Evolutionary conservation across 106 monocot species (phyloP).

Genomic region (Hemerocallis citrina): DNA sequence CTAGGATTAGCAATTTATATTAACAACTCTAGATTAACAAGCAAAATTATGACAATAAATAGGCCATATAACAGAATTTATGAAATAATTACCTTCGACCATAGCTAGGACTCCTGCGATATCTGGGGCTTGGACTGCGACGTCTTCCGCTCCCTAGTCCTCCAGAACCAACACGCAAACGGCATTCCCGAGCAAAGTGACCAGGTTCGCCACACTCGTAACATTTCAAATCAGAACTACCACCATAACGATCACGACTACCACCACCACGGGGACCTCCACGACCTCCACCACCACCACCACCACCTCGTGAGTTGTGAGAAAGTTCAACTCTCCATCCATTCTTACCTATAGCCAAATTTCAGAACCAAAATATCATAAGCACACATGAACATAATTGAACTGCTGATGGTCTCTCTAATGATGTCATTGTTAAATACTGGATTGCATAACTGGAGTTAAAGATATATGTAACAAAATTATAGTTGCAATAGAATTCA

Average conservation of each 20-base stretch:
- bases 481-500: too few species aligned
- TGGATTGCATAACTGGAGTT: too few species aligned
- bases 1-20: too few species aligned
- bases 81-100: conserved; percentile 37
- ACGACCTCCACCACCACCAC: conserved; percentile 15
- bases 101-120: conserved; percentile 78
- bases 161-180: conserved; percentile 67
- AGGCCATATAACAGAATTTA: not conserved
- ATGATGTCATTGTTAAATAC: too few species aligned
- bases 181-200: conserved; percentile 96
- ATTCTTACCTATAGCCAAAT: conserved; percentile 61
- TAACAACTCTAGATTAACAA: too few species aligned
- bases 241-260: conserved; percentile 40
- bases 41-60: too few species aligned
- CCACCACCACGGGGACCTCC: conserved; percentile 24
- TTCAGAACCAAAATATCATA: too few species aligned
- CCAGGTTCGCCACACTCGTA: conserved; percentile 98
- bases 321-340: conserved; percentile 97
- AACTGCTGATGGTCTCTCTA: too few species aligned
- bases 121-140: conserved; percentile 55
- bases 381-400: too few species aligned
- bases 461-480: too few species aligned
- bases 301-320: conserved; percentile 54
- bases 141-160: conserved; percentile 76
- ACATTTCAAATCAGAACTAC: conserved; percentile 80